These are phyloP conservation scores for Serendipita sp. DNA, from an alignment of 768 basidiomycete species.

Conservation along the genomic window DNA sequence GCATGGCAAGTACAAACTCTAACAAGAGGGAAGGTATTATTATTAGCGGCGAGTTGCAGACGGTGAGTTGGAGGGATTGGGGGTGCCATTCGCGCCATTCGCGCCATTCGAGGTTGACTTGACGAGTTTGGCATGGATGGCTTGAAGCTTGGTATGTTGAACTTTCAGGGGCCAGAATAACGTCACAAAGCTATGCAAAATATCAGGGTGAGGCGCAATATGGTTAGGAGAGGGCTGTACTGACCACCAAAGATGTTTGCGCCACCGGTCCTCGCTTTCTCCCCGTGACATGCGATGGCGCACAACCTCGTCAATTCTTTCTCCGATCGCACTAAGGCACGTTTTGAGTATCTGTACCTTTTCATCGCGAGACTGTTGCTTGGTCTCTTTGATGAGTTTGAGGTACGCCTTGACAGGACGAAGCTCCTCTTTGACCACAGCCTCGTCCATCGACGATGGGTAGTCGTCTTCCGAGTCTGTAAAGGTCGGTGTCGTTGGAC, in stretches of 20 bases:
- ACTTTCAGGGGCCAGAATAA: slow-evolving; percentile 98
- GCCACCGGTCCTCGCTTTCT: slow-evolving; percentile 74
- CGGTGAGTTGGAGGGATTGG: background rate
- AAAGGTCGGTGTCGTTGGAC: slow-evolving; percentile 89
- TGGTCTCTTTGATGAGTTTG: slow-evolving; percentile 81
- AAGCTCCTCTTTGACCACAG: slow-evolving; percentile 79
- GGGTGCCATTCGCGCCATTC: slow-evolving; percentile 34
- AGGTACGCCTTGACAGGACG: slow-evolving; percentile 95
- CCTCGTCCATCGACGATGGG: slow-evolving; percentile 91
- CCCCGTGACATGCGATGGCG: slow-evolving; percentile 58
- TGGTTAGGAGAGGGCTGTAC: slow-evolving; percentile 20
- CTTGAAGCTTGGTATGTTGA: slow-evolving; percentile 80
- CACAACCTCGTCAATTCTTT: slow-evolving; percentile 74
- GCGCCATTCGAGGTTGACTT: slow-evolving; percentile 19
- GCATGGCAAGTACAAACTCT: background rate
- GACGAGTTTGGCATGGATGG: slow-evolving; percentile 93
- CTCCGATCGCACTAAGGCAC: slow-evolving; percentile 83
- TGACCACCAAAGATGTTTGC: slow-evolving; percentile 91
- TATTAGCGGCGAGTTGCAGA: background rate
- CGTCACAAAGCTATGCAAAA: slow-evolving; percentile 58
- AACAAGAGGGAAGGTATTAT: background rate
- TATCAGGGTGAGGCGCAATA: background rate
- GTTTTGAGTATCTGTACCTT: slow-evolving; percentile 94
- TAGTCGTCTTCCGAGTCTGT: slow-evolving; percentile 70
- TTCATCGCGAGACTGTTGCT: slow-evolving; percentile 63